A percentile compares a stretch with the other conserved stretches of the same genome.
Conservation (phyloP, 441 rosid species). For the Macaranga tanarius region DNA sequence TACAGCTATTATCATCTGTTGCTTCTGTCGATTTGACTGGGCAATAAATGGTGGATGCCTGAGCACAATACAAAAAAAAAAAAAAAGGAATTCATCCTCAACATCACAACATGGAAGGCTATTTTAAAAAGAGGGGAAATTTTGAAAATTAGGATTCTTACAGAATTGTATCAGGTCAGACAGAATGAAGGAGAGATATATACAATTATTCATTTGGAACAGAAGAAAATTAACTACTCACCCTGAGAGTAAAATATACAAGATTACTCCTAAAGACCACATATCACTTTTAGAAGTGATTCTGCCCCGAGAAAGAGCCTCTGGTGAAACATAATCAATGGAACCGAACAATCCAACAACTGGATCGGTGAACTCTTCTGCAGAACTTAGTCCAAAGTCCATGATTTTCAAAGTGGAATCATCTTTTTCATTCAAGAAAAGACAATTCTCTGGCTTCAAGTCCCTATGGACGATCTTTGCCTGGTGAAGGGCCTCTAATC, state of each 20-base stretch:
- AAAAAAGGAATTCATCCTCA: neutral
- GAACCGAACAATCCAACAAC: constrained; percentile 77
- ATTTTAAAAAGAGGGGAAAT: too few relatives aligned
- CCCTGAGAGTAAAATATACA: constrained; percentile 72
- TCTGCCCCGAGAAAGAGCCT: constrained; percentile 64
- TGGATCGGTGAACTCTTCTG: constrained; percentile 69
- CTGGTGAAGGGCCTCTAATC: constrained; percentile 51
- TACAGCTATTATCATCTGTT: constrained; percentile 61
- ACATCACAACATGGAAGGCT: neutral
- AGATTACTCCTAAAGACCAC: constrained; percentile 75
- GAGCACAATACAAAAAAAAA: constrained; percentile 4
- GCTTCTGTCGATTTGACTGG: constrained; percentile 66
- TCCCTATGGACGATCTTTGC: constrained; percentile 69
- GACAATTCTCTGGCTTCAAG: constrained; percentile 72
- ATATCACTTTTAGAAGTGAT: constrained; percentile 57
- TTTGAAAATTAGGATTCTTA: neutral
- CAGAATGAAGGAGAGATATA: neutral
- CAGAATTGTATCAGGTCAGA: neutral
- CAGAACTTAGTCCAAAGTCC: constrained; percentile 78
- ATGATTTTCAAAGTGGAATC: constrained; percentile 69
- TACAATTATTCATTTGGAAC: neutral
- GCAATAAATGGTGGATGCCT: constrained; percentile 74
- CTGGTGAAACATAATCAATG: constrained; percentile 71
- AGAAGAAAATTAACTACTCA: constrained; percentile 12
- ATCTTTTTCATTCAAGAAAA: constrained; percentile 44